Evolutionary conservation across 257 asterid species (phyloP).

Genomic region (Nicotiana otophora): DNA sequence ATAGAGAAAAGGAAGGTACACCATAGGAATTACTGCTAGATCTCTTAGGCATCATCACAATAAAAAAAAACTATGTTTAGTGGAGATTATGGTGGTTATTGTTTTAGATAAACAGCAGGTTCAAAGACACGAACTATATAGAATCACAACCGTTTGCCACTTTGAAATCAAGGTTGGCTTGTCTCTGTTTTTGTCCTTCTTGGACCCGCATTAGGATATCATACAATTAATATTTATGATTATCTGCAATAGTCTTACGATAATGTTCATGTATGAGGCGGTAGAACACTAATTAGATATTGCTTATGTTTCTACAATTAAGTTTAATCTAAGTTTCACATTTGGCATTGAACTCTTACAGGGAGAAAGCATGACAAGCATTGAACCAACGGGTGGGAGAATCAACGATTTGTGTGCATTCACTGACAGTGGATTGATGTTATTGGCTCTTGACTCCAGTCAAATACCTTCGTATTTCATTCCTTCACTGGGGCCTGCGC

Average conservation of each 20-base stretch:
- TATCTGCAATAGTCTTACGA: not conserved
- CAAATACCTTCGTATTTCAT: constrained; percentile 90
- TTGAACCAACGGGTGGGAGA: constrained; percentile 78
- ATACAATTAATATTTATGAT: not conserved
- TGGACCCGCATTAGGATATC: not conserved
- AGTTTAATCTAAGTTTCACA: not conserved
- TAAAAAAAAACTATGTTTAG: not conserved
- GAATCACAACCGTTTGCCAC: not conserved
- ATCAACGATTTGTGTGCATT: constrained; percentile 83
- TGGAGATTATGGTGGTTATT: not conserved
- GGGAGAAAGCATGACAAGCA: constrained; percentile 97
- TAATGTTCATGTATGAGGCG: not conserved
- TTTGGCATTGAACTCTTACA: constrained; percentile 27
- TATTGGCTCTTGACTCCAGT: constrained; percentile 83
- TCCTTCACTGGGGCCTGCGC: constrained; percentile 98
- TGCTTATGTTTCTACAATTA: not conserved
- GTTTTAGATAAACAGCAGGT: not conserved
- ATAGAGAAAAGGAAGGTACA: not conserved
- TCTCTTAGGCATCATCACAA: not conserved
- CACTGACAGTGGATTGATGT: constrained; percentile 69
- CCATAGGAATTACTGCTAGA: not conserved
- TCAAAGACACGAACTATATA: not conserved
- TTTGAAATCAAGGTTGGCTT: not conserved
- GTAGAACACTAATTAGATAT: not conserved
- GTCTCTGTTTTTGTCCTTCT: not conserved